Evolutionary conservation across 2,329 filamentous ascomycete species (phyloP).

Genomic region (Alternaria sp.): DNA sequence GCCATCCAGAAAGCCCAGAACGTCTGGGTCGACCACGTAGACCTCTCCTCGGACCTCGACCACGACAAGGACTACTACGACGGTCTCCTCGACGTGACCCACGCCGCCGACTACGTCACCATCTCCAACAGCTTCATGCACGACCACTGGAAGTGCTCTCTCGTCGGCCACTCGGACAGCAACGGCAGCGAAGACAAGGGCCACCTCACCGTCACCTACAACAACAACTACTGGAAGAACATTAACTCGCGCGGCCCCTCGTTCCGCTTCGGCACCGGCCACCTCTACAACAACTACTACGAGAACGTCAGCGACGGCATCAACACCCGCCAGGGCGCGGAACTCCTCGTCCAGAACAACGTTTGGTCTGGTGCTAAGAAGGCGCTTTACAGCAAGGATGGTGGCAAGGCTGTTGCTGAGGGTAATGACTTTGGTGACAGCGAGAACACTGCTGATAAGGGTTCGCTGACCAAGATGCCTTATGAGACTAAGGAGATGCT

Average conservation of each 20-base stretch:
- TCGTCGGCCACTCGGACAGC: slow-evolving; percentile 66
- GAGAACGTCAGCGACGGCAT: slow-evolving; percentile 49
- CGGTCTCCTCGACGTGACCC: slow-evolving; percentile 69
- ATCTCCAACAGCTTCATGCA: slow-evolving; percentile 61
- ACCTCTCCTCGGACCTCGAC: slow-evolving; percentile 65
- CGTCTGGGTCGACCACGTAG: slow-evolving; percentile 72
- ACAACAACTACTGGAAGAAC: slow-evolving; percentile 71
- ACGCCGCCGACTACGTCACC: slow-evolving; percentile 68
- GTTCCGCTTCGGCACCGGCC: slow-evolving; percentile 70
- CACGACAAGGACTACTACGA: slow-evolving; percentile 75
- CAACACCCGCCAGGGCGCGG: slow-evolving; percentile 52
- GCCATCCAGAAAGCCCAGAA: slow-evolving; percentile 57
- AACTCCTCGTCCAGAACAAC: slow-evolving; percentile 53
- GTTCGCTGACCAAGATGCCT: slow-evolving; percentile 42
- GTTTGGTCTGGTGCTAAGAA: slow-evolving; percentile 45
- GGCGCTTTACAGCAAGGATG: slow-evolving; percentile 44
- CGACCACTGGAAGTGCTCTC: slow-evolving; percentile 66
- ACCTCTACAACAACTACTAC: slow-evolving; percentile 64
- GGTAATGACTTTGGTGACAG: slow-evolving; percentile 51
- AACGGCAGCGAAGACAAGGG: slow-evolving; percentile 66
- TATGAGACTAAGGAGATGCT: slow-evolving; percentile 44
- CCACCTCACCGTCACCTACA: slow-evolving; percentile 68
- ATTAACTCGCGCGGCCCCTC: slow-evolving; percentile 69
- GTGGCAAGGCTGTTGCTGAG: slow-evolving; percentile 46
- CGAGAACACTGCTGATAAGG: slow-evolving; percentile 40